These are phyloP conservation scores for Carallia pectinifolia DNA, from an alignment of 345 rosid genomes.

Conservation along the genomic window DNA sequence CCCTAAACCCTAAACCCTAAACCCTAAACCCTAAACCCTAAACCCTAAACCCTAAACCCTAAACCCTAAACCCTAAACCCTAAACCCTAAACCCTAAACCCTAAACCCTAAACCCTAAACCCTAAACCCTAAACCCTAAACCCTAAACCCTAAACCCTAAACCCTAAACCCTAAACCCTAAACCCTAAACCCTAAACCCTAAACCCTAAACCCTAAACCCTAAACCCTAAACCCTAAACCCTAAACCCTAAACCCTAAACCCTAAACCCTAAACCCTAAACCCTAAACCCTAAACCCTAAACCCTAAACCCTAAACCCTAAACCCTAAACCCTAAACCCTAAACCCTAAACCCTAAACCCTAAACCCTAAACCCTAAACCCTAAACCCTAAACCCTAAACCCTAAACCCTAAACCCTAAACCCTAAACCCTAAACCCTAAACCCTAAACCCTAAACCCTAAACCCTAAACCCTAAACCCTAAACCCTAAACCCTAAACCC, in stretches of 20 bases:
- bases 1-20: too few relatives aligned
- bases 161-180: constrained; percentile 4
- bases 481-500: too few relatives aligned
- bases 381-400: constrained; percentile 11
- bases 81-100: too few relatives aligned
- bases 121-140: neutral
- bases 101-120: too few relatives aligned
- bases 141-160: constrained; percentile 1
- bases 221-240: constrained; percentile 22
- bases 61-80: too few relatives aligned
- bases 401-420: constrained; percentile 13
- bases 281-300: constrained; percentile 10
- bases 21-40: too few relatives aligned
- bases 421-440: constrained; percentile 6
- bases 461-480: too few relatives aligned
- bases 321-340: constrained; percentile 2
- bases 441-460: too few relatives aligned
- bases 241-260: constrained; percentile 16
- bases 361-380: neutral
- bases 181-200: constrained; percentile 13
- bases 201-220: constrained; percentile 16
- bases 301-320: constrained; percentile 7
- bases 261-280: constrained; percentile 6
- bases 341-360: constrained; percentile 1
- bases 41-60: too few relatives aligned